Evolutionary conservation across 371 early-diverging fungal species (phyloP).

Genomic region (Circinella umbellata): DNA sequence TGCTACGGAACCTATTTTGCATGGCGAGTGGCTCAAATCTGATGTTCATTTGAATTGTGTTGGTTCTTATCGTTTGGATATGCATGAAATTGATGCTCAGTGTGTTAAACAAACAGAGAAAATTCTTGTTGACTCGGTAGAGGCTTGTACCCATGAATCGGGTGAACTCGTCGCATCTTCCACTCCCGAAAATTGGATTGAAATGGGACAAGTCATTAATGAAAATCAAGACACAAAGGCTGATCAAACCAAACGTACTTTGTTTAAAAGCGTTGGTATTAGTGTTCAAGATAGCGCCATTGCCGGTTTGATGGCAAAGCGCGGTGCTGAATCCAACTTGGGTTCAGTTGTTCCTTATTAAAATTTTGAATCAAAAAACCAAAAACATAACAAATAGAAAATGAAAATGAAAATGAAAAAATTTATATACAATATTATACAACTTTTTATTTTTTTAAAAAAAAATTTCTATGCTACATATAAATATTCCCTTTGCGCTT

Average conservation of each 20-base stretch:
- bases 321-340: conserved; percentile 43
- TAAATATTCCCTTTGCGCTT: too few species aligned
- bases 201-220: conserved; percentile 49
- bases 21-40: conserved; percentile 54
- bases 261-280: conserved; percentile 71
- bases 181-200: conserved; percentile 41
- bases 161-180: conserved; percentile 63
- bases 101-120: conserved; percentile 40
- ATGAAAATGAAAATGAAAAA: neutral
- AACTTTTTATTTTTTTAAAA: conserved; percentile 49
- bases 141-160: conserved; percentile 57
- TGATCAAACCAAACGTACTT: conserved; percentile 30
- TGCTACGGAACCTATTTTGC: conserved; percentile 49
- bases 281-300: conserved; percentile 70
- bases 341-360: conserved; percentile 51
- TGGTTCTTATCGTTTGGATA: conserved; percentile 62
- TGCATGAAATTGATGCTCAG: conserved; percentile 66
- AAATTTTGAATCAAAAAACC: too few species aligned
- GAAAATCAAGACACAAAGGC: conserved; percentile 15
- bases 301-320: conserved; percentile 50
- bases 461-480: conserved; percentile 22
- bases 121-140: conserved; percentile 57
- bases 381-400: too few species aligned
- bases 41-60: conserved; percentile 65
- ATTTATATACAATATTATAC: too few species aligned